Evolutionary conservation across 306 rosid species (phyloP).

Genomic region (Medicago ruthenica): DNA sequence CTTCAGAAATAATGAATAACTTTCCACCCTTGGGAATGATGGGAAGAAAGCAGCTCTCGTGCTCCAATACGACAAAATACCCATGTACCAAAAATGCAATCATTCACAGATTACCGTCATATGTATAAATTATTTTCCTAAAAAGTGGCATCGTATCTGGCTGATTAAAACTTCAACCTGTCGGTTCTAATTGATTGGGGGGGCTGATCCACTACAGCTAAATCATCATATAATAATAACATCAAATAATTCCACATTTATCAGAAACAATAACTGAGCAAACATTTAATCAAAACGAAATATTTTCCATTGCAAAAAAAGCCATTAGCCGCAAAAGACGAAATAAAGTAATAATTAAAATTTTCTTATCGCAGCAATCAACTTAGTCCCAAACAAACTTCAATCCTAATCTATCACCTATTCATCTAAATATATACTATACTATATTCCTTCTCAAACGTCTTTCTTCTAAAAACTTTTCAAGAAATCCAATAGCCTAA

Average conservation of each 20-base stretch:
- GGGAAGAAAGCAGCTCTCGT: constrained; percentile 3
- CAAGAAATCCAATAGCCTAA: constrained; percentile 15
- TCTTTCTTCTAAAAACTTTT: background rate
- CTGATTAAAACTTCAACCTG: background rate
- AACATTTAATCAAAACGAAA: background rate
- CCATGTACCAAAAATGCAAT: background rate
- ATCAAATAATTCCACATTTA: constrained; percentile 2
- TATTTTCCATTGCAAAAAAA: background rate
- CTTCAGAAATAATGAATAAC: background rate
- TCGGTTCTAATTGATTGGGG: background rate
- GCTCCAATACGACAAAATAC: background rate
- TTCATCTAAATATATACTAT: background rate
- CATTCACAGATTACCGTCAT: background rate
- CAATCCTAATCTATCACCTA: constrained; percentile 1
- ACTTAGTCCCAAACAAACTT: background rate
- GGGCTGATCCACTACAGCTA: constrained; percentile 7
- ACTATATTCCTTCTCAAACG: background rate
- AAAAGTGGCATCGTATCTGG: background rate
- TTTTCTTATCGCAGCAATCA: background rate
- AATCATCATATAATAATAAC: background rate
- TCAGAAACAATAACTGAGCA: background rate
- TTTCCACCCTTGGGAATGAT: constrained; percentile 15
- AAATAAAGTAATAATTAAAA: background rate
- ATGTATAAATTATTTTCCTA: constrained; percentile 1
- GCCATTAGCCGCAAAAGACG: background rate